Evolutionary conservation across 2,329 filamentous ascomycete species (phyloP).

Genomic region (Parasarocladium wereldwijsianum): DNA sequence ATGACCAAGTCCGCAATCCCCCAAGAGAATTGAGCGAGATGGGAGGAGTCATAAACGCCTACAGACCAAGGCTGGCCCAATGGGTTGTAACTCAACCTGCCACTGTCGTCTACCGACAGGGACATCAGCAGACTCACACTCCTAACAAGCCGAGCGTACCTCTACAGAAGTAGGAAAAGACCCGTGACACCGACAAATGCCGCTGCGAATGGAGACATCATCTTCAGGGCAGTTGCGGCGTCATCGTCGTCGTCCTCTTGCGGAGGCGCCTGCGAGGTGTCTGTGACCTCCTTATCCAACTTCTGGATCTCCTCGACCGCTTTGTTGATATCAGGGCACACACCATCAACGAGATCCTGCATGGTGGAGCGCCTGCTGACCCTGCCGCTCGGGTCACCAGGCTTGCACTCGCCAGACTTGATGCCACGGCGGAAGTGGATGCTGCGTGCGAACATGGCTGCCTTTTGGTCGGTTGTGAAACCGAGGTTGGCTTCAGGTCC

Average conservation of each 20-base stretch:
- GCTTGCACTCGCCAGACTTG: conserved; percentile 9
- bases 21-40: too few species aligned
- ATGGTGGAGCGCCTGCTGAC: conserved; percentile 9
- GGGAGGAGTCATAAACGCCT: too few species aligned
- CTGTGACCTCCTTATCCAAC: not conserved
- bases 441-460: conserved; percentile 10
- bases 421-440: conserved; percentile 11
- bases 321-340: conserved; percentile 8
- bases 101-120: too few species aligned
- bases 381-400: conserved; percentile 2
- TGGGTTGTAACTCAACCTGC: too few species aligned
- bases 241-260: not conserved
- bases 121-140: too few species aligned
- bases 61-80: too few species aligned
- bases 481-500: conserved; percentile 5
- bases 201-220: not conserved
- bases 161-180: too few species aligned
- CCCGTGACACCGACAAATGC: too few species aligned
- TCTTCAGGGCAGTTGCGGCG: not conserved
- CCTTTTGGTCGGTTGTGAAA: conserved; percentile 12
- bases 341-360: conserved; percentile 11
- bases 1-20: too few species aligned
- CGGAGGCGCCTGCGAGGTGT: not conserved
- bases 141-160: too few species aligned
- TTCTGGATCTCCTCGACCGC: not conserved